phyloP scores from a whole-genome alignment of 257 asterid species.

The Perilla frutescens region DNA sequence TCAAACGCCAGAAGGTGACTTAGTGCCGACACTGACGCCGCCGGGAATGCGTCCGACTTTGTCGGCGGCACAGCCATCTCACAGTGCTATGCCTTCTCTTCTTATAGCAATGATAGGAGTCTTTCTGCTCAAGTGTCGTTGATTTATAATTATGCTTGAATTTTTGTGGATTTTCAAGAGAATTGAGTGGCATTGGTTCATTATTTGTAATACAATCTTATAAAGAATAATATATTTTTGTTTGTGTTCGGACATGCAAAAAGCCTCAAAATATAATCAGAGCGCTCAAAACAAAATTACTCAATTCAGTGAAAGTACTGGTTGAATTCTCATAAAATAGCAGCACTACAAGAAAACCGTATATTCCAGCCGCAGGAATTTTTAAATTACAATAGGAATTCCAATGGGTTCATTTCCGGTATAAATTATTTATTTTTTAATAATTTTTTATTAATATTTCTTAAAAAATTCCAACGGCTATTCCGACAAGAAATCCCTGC shows the following conservation, averaged over 20 bases:
- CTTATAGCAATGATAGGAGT: slow-evolving; percentile 43
- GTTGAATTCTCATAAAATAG: too few relatives aligned
- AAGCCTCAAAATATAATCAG: too few relatives aligned
- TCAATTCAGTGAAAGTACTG: too few relatives aligned
- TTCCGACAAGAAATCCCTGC: too few relatives aligned
- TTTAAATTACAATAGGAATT: too few relatives aligned
- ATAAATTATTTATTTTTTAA: too few relatives aligned
- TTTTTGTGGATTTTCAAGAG: slow-evolving; percentile 27
- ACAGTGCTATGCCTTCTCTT: slow-evolving; percentile 32
- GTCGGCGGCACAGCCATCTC: slow-evolving; percentile 49
- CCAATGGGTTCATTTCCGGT: too few relatives aligned
- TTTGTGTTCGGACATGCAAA: not conserved
- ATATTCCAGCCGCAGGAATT: too few relatives aligned
- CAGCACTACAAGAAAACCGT: too few relatives aligned
- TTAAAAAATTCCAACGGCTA: too few relatives aligned
- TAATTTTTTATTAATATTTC: too few relatives aligned
- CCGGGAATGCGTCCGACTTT: slow-evolving; percentile 67
- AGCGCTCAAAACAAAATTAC: too few relatives aligned
- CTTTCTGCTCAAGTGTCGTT: slow-evolving; percentile 36
- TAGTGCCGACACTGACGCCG: slow-evolving; percentile 57
- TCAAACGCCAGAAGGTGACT: slow-evolving; percentile 34
- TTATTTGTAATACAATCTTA: not conserved
- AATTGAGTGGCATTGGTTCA: slow-evolving; percentile 23
- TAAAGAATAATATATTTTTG: slow-evolving; percentile 8
- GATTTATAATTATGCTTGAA: not conserved